Percentiles rank a stretch among this genome's conserved stretches.
phyloP scores from a whole-genome alignment of 352 stramenopile species.

The Phytophthora fragariae region DNA sequence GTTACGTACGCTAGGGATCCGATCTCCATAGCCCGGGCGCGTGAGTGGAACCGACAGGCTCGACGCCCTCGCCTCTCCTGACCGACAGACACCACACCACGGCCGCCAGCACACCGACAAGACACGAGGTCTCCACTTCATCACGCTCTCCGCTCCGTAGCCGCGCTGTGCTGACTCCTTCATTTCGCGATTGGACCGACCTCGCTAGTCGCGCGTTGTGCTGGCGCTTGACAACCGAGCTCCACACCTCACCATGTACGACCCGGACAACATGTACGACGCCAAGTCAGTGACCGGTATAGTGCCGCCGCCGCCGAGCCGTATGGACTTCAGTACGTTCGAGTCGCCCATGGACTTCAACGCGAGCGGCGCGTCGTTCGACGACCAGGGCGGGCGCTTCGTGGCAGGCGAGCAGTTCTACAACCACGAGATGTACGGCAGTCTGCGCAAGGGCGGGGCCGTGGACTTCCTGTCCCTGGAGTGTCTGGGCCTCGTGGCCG shows the following conservation, averaged over 20 bases:
- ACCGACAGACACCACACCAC: conserved; percentile 25
- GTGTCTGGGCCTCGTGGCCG: no score
- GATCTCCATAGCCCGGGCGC: conserved; percentile 31
- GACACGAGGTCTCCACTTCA: background rate
- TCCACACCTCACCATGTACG: conserved; percentile 12
- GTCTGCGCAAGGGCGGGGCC: conserved; percentile 67
- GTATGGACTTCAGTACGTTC: conserved; percentile 48
- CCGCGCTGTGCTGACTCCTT: conserved; percentile 12
- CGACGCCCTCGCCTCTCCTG: conserved; percentile 18
- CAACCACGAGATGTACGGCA: conserved; percentile 77
- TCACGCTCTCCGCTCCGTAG: background rate
- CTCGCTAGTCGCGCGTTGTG: conserved; percentile 22
- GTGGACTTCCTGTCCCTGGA: conserved; percentile 44
- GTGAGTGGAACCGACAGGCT: conserved; percentile 14
- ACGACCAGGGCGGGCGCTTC: conserved; percentile 52
- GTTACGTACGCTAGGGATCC: conserved; percentile 37
- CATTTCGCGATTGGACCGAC: conserved; percentile 33
- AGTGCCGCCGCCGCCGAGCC: conserved; percentile 38
- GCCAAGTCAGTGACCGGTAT: conserved; percentile 42
- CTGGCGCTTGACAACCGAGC: no score
- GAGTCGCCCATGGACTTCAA: conserved; percentile 51
- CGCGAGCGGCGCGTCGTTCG: conserved; percentile 38
- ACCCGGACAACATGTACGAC: conserved; percentile 28
- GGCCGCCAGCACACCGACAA: conserved; percentile 19
- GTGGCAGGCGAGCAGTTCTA: conserved; percentile 78